These are phyloP conservation scores for Leishmania guyanensis DNA, from an alignment of 208 protist genomes.

Conservation along the genomic window DNA sequence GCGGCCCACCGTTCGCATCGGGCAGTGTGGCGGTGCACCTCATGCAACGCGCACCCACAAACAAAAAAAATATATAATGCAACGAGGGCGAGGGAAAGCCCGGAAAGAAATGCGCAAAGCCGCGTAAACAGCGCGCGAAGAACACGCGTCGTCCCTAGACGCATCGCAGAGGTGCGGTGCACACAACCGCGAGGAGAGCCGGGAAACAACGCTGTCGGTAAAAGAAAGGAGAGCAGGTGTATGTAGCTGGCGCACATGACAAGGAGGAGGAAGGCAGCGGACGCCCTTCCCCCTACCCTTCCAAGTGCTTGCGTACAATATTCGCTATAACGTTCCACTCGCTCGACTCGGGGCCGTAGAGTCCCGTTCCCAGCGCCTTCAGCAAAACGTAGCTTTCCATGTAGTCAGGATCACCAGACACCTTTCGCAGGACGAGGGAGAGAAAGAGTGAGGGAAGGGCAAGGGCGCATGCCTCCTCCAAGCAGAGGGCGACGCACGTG, in stretches of 20 bases:
- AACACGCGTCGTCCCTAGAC: not conserved
- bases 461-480: not conserved
- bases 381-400: not conserved
- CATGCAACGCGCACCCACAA: not conserved
- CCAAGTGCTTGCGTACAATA: not conserved
- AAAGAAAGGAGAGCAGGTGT: not conserved
- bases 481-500: conserved; percentile 3
- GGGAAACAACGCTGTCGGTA: not conserved
- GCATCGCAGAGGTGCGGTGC: not conserved
- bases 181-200: not conserved
- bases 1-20: not conserved
- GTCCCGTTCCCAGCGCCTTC: not conserved
- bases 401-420: not conserved
- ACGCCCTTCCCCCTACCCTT: not conserved
- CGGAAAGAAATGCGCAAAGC: not conserved
- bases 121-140: not conserved
- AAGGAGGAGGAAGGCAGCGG: not conserved
- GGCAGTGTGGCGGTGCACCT: not conserved
- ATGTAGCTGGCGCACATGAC: not conserved
- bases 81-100: not conserved
- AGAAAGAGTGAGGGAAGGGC: not conserved
- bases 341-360: not conserved
- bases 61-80: too few relatives aligned
- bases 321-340: conserved; percentile 1
- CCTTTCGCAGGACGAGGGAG: not conserved